Conservation (phyloP, 257 asterid species). For the Osmanthus fragrans region DNA sequence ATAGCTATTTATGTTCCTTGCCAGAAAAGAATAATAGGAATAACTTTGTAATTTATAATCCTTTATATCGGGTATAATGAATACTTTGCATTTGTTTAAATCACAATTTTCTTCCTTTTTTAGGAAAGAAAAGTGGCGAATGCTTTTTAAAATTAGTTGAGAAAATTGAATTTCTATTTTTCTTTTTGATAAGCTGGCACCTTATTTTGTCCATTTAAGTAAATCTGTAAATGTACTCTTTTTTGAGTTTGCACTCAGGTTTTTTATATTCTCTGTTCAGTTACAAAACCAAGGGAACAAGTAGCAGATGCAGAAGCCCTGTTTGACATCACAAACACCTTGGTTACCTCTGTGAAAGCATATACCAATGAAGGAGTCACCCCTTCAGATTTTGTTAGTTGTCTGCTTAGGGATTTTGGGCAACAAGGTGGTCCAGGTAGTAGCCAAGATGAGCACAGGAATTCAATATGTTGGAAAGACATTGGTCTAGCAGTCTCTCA, state of each 20-base stretch:
- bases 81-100: too few species aligned
- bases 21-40: too few species aligned
- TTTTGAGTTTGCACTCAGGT: not conserved
- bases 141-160: not conserved
- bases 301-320: slow-evolving; percentile 98
- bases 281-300: slow-evolving; percentile 85
- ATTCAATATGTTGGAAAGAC: slow-evolving; percentile 58
- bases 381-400: slow-evolving; percentile 71
- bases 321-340: slow-evolving; percentile 76
- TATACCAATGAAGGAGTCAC: slow-evolving; percentile 66
- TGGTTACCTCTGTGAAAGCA: slow-evolving; percentile 78
- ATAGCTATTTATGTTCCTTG: too few species aligned
- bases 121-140: too few species aligned
- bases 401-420: slow-evolving; percentile 66
- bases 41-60: too few species aligned
- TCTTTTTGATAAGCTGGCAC: too few species aligned
- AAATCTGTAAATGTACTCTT: too few species aligned
- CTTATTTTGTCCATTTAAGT: not conserved
- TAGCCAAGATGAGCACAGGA: slow-evolving; percentile 40
- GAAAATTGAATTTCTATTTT: too few species aligned
- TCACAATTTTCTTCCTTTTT: too few species aligned
- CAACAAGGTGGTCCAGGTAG: slow-evolving; percentile 45
- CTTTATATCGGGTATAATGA: too few species aligned
- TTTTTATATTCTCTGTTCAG: slow-evolving; percentile 30
- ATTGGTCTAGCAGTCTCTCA: slow-evolving; percentile 65